phyloP scores from a whole-genome alignment of 2,329 filamentous ascomycete species.

The Fusarium camptoceras region DNA sequence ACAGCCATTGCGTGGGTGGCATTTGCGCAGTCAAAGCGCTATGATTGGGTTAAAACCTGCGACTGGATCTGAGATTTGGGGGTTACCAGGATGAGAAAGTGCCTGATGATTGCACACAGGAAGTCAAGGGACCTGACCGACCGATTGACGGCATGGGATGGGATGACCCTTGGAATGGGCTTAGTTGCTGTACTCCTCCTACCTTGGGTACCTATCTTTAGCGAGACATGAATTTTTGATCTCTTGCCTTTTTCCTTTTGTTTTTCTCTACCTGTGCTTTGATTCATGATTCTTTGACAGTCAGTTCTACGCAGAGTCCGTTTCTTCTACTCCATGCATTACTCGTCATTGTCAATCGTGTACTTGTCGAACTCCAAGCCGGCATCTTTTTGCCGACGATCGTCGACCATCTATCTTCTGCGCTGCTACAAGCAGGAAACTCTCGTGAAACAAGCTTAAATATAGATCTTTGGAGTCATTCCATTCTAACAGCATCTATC shows the following conservation, averaged over 20 bases:
- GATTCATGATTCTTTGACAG: not conserved
- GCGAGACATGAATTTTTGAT: conserved; percentile 22
- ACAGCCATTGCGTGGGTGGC: conserved; percentile 20
- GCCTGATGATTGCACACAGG: conserved; percentile 37
- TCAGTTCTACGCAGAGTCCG: conserved; percentile 1
- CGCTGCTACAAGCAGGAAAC: conserved; percentile 1
- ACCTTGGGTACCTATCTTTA: conserved; percentile 18
- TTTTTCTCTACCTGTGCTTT: not conserved
- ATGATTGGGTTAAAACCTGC: conserved; percentile 26
- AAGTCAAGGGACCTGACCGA: conserved; percentile 29
- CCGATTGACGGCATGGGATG: conserved; percentile 14
- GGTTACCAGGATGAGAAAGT: conserved; percentile 23
- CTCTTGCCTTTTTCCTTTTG: conserved; percentile 4
- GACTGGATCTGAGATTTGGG: conserved; percentile 35
- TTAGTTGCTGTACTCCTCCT: conserved; percentile 20
- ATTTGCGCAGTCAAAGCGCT: not conserved
- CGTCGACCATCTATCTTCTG: not conserved
- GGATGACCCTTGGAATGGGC: conserved; percentile 30
- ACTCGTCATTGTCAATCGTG: conserved; percentile 19
- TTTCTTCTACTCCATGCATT: conserved; percentile 27
- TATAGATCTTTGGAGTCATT: not conserved
- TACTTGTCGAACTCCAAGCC: conserved; percentile 25
- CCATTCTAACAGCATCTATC: not conserved
- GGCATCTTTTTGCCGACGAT: conserved; percentile 7
- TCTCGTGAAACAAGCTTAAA: conserved; percentile 6